Conservation (phyloP, 805 yeast genomes). For the Metschnikowia santaceciliae region DNA sequence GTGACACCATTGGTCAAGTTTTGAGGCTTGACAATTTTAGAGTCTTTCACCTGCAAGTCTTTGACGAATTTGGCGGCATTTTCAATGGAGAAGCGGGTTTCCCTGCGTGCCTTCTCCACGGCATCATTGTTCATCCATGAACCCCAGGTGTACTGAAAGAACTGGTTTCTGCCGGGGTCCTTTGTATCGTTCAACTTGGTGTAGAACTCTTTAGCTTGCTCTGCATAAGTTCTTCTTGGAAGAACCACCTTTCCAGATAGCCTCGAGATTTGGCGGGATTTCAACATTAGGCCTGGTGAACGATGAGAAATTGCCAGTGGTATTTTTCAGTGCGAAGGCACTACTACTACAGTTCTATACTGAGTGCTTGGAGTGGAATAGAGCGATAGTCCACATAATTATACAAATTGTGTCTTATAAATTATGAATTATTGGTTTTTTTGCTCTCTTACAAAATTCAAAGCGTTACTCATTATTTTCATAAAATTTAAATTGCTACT, state of each 20-base stretch:
- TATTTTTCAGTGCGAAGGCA: slow-evolving; percentile 2
- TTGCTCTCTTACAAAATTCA: not conserved
- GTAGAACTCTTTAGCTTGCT: slow-evolving; percentile 36
- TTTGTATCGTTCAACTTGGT: slow-evolving; percentile 57
- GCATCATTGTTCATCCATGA: slow-evolving; percentile 84
- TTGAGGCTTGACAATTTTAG: slow-evolving; percentile 26
- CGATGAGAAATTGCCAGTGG: not conserved
- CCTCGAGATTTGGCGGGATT: not conserved
- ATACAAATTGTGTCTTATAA: not conserved
- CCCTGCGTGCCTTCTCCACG: slow-evolving; percentile 68
- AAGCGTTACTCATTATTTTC: not conserved
- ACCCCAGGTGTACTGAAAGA: slow-evolving; percentile 93
- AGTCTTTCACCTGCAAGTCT: slow-evolving; percentile 36
- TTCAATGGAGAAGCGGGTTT: slow-evolving; percentile 74
- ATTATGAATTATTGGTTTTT: not conserved
- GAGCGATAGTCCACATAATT: not conserved
- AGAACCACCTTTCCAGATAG: not conserved
- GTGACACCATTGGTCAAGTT: slow-evolving; percentile 43
- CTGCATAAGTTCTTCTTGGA: slow-evolving; percentile 3
- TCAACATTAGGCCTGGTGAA: not conserved
- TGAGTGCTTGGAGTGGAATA: too few species aligned
- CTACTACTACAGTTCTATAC: too few species aligned
- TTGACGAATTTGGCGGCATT: slow-evolving; percentile 61
- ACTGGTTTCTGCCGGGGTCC: slow-evolving; percentile 65
- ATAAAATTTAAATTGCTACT: not conserved